Conservation (phyloP, 495 filamentous ascomycete genomes). For the Lichenothelia convexa region DNA sequence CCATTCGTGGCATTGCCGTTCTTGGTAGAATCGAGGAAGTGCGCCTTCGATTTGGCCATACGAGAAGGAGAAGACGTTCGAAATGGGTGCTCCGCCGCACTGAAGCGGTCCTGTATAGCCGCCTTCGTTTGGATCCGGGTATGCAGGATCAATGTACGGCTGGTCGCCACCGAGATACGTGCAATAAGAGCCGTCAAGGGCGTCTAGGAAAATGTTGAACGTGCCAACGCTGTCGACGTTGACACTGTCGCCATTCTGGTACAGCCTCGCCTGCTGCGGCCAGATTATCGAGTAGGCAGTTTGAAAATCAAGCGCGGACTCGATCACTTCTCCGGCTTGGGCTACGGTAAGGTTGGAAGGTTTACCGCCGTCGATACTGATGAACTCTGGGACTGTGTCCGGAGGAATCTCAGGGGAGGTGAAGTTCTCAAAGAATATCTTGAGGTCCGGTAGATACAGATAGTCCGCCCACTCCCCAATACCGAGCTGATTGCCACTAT, state of each 20-base stretch:
- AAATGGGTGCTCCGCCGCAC: slow-evolving; percentile 33
- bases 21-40: slow-evolving; percentile 32
- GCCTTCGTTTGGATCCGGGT: slow-evolving; percentile 24
- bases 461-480: slow-evolving; percentile 27
- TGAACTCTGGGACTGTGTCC: slow-evolving; percentile 7
- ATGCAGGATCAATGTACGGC: slow-evolving; percentile 19
- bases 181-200: slow-evolving; percentile 24
- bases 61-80: slow-evolving; percentile 42
- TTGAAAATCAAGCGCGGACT: slow-evolving; percentile 21
- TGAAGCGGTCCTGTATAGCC: slow-evolving; percentile 24
- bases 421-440: slow-evolving; percentile 12
- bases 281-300: slow-evolving; percentile 22
- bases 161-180: slow-evolving; percentile 23
- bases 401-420: not conserved
- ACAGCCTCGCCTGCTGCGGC: slow-evolving; percentile 24
- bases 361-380: slow-evolving; percentile 10
- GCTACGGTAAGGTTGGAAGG: slow-evolving; percentile 8
- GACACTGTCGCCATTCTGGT: slow-evolving; percentile 21
- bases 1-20: slow-evolving; percentile 41
- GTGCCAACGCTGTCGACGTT: slow-evolving; percentile 13
- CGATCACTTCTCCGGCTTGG: slow-evolving; percentile 19
- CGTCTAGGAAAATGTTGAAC: slow-evolving; percentile 31
- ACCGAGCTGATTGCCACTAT: slow-evolving; percentile 31
- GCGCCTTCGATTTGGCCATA: slow-evolving; percentile 35
- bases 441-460: slow-evolving; percentile 16